Base-by-base conservation (phyloP, 2,329 filamentous ascomycete genomes). In the Endocalyx cinctus region DNA sequence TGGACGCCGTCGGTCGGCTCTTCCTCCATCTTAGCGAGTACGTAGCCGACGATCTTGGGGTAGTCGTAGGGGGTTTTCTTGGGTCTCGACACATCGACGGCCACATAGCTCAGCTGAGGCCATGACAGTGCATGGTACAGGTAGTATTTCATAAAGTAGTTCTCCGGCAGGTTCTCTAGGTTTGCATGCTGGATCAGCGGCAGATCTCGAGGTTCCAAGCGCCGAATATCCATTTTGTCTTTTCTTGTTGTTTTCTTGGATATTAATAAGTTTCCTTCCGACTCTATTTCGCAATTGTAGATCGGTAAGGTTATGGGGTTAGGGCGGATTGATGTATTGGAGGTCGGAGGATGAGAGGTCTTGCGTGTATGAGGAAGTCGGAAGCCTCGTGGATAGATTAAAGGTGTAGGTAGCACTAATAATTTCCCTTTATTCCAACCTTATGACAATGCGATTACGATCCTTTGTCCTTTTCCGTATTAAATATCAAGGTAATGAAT, bases 71-170 rank as follows among this genome's bases (percentile, higher is more conserved):
- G 81, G 1, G 82, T 79, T 58, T 82, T 82, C 50, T 76, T 76
- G 20, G 87, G 85, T 22, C 87, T 79, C 14, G 84, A 85, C 37
- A 89, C 82, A 62, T 97, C 90, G 52, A 98, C 88, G 50, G 92
- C 92, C 37, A 98, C 90, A 64, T 89, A 97, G 64, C 84, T 90
- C 46, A 98, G 79, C 67, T 97, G 90, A 28, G 92, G 92, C 92
- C 92, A 98, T 51, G 88, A 94, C 48, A 97, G 80, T 12, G 90
- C 89, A 66, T 98, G 92, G 77, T 98, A 98, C 56, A 98, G 81
- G 71, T 98, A 98, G 75, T 98, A 98, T 76, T 98, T 98, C 67
- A 95, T 86, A 63, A 97, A 97, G 77, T 98, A 98, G 74, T 98
- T 98, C 66, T 98, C 92, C 46, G 92, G 92, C 34, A 98, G 77